These are phyloP conservation scores for Pseudogymnoascus sp. DNA, from an alignment of 2,329 filamentous ascomycete genomes.

Conservation along the genomic window DNA sequence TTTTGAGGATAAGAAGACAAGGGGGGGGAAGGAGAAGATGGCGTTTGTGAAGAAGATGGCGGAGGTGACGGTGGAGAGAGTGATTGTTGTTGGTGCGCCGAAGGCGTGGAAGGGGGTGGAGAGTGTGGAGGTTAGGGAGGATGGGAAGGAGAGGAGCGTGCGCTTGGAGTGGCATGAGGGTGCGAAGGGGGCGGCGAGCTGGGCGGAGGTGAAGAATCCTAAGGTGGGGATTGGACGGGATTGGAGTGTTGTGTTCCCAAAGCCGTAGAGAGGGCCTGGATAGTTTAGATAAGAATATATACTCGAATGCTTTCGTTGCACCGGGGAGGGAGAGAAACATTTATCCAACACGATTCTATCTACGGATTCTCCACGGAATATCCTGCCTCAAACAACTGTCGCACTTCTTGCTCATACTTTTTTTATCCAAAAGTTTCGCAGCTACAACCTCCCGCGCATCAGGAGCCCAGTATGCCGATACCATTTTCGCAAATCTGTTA, in stretches of 20 bases:
- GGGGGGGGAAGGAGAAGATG: constrained; percentile 44
- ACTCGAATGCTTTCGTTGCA: too few species aligned
- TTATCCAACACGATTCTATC: too few species aligned
- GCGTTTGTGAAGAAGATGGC: constrained; percentile 71
- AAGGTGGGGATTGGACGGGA: constrained; percentile 52
- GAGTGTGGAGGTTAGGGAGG: constrained; percentile 48
- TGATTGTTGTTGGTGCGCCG: constrained; percentile 76
- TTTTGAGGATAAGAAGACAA: constrained; percentile 41
- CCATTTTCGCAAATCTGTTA: too few species aligned
- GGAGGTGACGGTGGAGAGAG: constrained; percentile 71
- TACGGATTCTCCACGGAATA: too few species aligned
- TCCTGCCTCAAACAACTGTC: too few species aligned
- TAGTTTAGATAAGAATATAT: too few species aligned
- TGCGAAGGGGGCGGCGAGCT: constrained; percentile 48
- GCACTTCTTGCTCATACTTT: too few species aligned
- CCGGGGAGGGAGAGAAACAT: too few species aligned
- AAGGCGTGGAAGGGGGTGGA: constrained; percentile 59
- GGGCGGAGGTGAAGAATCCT: constrained; percentile 57
- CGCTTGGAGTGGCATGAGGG: constrained; percentile 53
- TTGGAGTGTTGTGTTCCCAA: constrained; percentile 42
- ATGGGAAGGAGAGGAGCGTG: constrained; percentile 47
- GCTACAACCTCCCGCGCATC: too few species aligned
- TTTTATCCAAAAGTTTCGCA: too few species aligned
- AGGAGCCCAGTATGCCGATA: too few species aligned
- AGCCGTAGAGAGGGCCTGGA: neutral